Conservation (phyloP, 768 basidiomycete species). For the Termitomyces sp. region DNA sequence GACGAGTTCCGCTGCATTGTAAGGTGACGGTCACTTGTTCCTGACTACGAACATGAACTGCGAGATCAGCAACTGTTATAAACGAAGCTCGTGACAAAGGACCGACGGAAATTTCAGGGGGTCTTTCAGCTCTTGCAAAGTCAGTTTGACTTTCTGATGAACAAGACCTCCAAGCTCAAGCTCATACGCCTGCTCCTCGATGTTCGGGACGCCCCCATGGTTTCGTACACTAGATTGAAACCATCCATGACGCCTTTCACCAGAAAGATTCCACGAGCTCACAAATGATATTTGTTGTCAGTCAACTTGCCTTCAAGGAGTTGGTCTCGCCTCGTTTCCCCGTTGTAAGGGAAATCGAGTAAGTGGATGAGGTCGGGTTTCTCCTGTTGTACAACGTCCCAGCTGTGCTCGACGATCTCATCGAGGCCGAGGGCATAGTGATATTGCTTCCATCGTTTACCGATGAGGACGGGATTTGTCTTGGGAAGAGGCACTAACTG, state of each 20-base stretch:
- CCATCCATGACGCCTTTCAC: not conserved
- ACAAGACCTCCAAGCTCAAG: conserved; percentile 52
- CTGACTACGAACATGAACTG: conserved; percentile 26
- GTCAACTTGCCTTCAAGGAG: conserved; percentile 42
- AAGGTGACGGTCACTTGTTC: conserved; percentile 46
- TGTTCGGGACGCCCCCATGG: conserved; percentile 48
- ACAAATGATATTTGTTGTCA: conserved; percentile 47
- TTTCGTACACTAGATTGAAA: conserved; percentile 37
- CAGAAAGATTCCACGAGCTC: conserved; percentile 12
- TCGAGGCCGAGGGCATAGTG: conserved; percentile 43
- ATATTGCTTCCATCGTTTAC: conserved; percentile 49
- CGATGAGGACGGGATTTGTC: conserved; percentile 46
- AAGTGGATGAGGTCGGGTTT: conserved; percentile 47
- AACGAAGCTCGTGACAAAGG: not conserved
- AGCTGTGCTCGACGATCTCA: conserved; percentile 43
- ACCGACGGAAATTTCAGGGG: conserved; percentile 41
- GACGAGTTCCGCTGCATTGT: conserved; percentile 50
- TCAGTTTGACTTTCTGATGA: conserved; percentile 36
- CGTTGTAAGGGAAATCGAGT: conserved; percentile 53
- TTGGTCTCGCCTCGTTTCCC: conserved; percentile 41
- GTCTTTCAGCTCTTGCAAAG: conserved; percentile 45
- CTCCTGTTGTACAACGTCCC: conserved; percentile 46
- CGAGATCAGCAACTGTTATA: not conserved
- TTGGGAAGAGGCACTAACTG: conserved; percentile 43
- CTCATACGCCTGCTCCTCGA: conserved; percentile 39